Conservation (phyloP, 192 early-diverging fungal species). For the Umbelopsis vinacea region DNA sequence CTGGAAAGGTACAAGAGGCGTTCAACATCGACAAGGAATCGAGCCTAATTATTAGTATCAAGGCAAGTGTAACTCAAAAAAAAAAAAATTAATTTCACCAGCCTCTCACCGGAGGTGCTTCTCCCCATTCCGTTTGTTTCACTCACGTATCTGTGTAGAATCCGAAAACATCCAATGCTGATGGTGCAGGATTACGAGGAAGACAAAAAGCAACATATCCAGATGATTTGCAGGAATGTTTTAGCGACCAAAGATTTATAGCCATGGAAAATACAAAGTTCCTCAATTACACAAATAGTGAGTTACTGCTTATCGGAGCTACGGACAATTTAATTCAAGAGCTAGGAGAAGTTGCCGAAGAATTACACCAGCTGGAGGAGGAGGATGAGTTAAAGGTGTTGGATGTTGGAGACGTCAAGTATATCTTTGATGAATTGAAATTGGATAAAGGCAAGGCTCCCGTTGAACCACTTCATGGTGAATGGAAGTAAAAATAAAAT, state of each 20-base stretch:
- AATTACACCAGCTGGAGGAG: constrained; percentile 37
- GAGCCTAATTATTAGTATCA: constrained; percentile 46
- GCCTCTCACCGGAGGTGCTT: neutral
- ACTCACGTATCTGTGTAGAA: constrained; percentile 17
- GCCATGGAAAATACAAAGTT: constrained; percentile 36
- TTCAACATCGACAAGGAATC: constrained; percentile 49
- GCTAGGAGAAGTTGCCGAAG: constrained; percentile 40
- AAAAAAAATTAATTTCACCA: neutral
- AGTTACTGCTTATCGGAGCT: constrained; percentile 50
- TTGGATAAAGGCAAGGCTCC: constrained; percentile 27
- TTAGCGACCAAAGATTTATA: constrained; percentile 38
- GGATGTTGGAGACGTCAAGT: constrained; percentile 30
- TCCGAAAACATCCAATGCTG: constrained; percentile 28
- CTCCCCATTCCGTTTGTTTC: neutral
- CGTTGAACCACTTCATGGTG: constrained; percentile 34
- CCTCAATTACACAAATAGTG: constrained; percentile 37
- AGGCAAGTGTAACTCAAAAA: constrained; percentile 22
- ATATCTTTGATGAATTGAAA: constrained; percentile 44
- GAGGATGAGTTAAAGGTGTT: constrained; percentile 36
- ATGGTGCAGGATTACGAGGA: constrained; percentile 10
- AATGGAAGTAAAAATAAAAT: constrained; percentile 49
- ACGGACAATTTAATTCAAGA: constrained; percentile 37
- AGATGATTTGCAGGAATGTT: constrained; percentile 22
- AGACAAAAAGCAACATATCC: constrained; percentile 38
- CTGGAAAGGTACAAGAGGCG: constrained; percentile 42